Percentiles rank a stretch among this genome's conserved stretches.
phyloP scores from a whole-genome alignment of 2,329 filamentous ascomycete genomes.

The Colletotrichum falcatum region DNA sequence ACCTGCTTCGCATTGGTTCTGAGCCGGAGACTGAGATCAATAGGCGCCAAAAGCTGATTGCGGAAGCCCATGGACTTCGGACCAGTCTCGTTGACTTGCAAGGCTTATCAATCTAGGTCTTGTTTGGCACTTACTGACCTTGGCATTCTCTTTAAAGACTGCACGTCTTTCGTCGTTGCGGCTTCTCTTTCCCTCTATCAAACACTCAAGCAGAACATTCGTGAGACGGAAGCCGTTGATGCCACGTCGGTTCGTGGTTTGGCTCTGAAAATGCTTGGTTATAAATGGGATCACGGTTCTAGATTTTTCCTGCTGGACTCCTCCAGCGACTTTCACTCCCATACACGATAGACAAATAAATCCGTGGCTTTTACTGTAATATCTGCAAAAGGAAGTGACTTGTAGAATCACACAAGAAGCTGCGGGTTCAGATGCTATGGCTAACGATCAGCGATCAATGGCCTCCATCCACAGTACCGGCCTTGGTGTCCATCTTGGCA shows the following conservation, averaged over 20 bases:
- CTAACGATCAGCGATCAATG: not conserved
- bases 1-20: conserved; percentile 26
- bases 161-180: not conserved
- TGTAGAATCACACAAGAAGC: not conserved
- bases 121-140: too few relatives aligned
- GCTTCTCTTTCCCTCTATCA: too few relatives aligned
- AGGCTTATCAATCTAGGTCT: conserved; percentile 3
- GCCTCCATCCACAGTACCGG: not conserved
- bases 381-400: not conserved
- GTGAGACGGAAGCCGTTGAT: not conserved
- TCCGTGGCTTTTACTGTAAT: not conserved
- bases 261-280: not conserved
- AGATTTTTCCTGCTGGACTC: not conserved
- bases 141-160: too few relatives aligned
- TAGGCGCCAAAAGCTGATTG: conserved; percentile 15
- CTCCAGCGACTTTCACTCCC: not conserved
- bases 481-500: conserved; percentile 11
- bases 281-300: not conserved
- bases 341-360: not conserved
- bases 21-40: conserved; percentile 21
- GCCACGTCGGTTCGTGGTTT: not conserved
- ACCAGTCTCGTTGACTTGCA: conserved; percentile 23
- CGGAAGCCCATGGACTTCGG: conserved; percentile 1
- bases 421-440: not conserved
- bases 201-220: rapidly evolving